Evolutionary conservation across 2,329 filamentous ascomycete genomes (phyloP).

Genomic region (Lojkania enalia): DNA sequence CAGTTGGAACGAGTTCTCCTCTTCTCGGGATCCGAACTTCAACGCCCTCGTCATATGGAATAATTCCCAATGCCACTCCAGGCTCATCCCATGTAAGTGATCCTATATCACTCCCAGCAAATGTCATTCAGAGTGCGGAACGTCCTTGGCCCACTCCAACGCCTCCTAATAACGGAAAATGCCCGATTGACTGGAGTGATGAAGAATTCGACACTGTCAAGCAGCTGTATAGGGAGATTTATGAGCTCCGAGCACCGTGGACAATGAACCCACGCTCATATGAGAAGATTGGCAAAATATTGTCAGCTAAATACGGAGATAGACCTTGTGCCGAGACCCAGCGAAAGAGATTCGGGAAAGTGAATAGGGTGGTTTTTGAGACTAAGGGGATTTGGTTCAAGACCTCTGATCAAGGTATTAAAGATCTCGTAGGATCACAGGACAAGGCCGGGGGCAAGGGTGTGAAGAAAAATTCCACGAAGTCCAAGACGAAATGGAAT

Average conservation of each 20-base stretch:
- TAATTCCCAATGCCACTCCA: too few relatives aligned
- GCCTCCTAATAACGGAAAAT: background rate
- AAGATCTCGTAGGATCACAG: background rate
- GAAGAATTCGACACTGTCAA: background rate
- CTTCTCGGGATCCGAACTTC: too few relatives aligned
- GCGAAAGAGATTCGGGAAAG: conserved; percentile 17
- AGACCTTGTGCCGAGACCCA: background rate
- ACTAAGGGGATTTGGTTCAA: conserved; percentile 18
- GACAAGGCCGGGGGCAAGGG: background rate
- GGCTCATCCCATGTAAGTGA: too few relatives aligned
- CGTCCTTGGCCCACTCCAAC: too few relatives aligned
- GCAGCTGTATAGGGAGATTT: background rate
- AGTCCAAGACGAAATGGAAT: background rate
- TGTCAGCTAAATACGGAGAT: background rate
- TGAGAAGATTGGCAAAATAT: background rate
- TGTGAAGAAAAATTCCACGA: background rate
- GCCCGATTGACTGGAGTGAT: conserved; percentile 2
- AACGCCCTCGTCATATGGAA: too few relatives aligned
- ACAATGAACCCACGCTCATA: background rate
- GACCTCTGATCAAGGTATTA: conserved; percentile 6
- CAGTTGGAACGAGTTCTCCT: too few relatives aligned
- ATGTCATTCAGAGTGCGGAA: too few relatives aligned
- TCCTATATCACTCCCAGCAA: too few relatives aligned
- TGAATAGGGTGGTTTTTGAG: conserved; percentile 13
- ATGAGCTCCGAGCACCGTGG: conserved; percentile 1